Conservation (phyloP, 116 monocot species). For the Phalaenopsis hybrid region DNA sequence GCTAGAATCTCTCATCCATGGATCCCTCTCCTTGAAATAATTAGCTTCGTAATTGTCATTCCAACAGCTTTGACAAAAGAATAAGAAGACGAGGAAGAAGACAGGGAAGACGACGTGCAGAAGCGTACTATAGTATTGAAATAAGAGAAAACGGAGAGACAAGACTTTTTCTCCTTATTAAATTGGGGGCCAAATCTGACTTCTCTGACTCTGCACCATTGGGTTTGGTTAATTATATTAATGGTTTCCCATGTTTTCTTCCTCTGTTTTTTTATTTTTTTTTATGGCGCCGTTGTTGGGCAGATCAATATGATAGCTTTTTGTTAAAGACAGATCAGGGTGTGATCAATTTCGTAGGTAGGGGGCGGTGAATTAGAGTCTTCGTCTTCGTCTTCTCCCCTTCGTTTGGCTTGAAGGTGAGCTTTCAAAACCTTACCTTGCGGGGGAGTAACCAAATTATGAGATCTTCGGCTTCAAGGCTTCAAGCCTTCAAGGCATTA, state of each 20-base stretch:
- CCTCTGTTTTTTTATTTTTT: neutral
- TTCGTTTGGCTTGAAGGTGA: neutral
- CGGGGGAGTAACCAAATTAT: neutral
- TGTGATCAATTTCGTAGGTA: neutral
- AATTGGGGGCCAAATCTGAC: neutral
- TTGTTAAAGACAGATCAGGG: neutral
- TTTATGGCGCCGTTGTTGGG: neutral
- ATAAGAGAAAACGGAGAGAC: neutral
- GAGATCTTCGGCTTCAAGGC: neutral
- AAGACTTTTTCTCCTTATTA: slow-evolving; percentile 1
- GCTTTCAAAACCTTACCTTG: neutral
- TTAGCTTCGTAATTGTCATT: neutral
- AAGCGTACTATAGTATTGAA: too few relatives aligned
- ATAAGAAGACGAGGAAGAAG: neutral
- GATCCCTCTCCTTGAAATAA: neutral
- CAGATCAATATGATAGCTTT: neutral
- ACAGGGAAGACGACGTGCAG: too few relatives aligned
- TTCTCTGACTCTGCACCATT: neutral
- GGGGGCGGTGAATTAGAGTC: neutral
- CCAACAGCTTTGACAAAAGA: neutral
- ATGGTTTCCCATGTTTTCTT: slow-evolving; percentile 2
- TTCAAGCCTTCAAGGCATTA: too few relatives aligned
- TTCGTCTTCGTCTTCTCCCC: neutral
- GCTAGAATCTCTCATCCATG: neutral
- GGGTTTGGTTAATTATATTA: neutral